phyloP scores from a whole-genome alignment of 345 rosid species.

The Zanthoxylum bungeanum region DNA sequence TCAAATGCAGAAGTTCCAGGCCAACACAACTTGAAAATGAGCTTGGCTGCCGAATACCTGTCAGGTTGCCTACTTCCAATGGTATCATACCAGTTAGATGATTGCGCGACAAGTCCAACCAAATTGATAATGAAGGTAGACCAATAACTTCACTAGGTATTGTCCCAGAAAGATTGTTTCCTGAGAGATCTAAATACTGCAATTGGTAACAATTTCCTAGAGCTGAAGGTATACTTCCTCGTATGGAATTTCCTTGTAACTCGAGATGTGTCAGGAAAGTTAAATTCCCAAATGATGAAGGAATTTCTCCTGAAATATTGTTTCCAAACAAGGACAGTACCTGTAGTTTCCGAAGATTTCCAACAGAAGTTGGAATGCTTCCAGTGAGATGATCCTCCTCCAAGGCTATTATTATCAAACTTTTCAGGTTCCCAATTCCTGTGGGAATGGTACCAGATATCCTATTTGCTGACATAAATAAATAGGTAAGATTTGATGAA shows the following conservation, averaged over 20 bases:
- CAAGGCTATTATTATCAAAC: conserved; percentile 11
- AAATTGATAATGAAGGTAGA: conserved; percentile 20
- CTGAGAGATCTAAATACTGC: conserved; percentile 14
- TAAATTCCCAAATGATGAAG: conserved; percentile 38
- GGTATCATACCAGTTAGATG: conserved; percentile 11
- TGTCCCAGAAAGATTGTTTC: conserved; percentile 11
- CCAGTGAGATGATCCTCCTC: conserved; percentile 24
- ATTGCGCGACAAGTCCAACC: conserved; percentile 20
- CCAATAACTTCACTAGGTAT: conserved; percentile 23
- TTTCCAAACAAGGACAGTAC: conserved; percentile 26
- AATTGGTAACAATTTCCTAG: conserved; percentile 26
- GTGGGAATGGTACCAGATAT: conserved; percentile 19
- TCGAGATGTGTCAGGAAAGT: conserved; percentile 25
- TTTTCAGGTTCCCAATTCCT: conserved; percentile 12
- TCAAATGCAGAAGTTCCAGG: conserved; percentile 14
- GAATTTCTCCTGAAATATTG: conserved; percentile 38
- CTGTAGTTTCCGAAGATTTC: conserved; percentile 19
- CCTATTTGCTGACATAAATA: conserved; percentile 23
- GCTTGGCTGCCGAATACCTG: conserved; percentile 10
- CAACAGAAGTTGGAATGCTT: conserved; percentile 22
- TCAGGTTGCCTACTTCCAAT: conserved; percentile 23
- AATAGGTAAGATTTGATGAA: conserved; percentile 14
- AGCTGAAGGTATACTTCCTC: conserved; percentile 38
- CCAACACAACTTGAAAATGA: conserved; percentile 9
- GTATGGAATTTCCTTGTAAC: conserved; percentile 20